Evolutionary conservation across 805 yeast genomes (phyloP), one percentile per base, ranked within the genome.

Genomic region (Kurtzmaniella cleridarum): DNA sequence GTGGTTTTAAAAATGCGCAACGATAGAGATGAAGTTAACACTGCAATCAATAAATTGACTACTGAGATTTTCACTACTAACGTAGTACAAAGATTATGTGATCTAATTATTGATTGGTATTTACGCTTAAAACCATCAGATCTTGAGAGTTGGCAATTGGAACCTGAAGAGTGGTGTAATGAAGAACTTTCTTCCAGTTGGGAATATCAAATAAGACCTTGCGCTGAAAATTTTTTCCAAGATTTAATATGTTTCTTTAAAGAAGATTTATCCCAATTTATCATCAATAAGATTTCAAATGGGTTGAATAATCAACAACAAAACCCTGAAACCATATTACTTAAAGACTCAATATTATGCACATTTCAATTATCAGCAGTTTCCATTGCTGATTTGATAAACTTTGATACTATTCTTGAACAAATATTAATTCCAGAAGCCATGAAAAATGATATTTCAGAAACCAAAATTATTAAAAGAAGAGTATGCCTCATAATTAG

Each of bases 111-210:
- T 42, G 69, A 73, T 30, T 81, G 82, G 77, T 90, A 87, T 58
- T 67, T 93, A 45, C 75, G 82, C 40, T 59, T 90, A 35, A 76
- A 80, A 42, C 88, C 91, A 0, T 59, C 73, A 1, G 97, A 90
- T 54, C 58, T 91, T 35, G 95, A 85, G 49, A 66, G 77, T 29
- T 93, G 98, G 98, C 56, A 69, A 10, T 58, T 74, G 13, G 95
- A 89, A 43, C 96, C 98, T 0, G 98, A 89, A 56, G 96, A 88
- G 57, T 93, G 95, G 87, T 79, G 85, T 15, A 79, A 81, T 46
- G 95, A 88, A 52, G 95, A 89, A 48, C 64, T 81, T 41, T 73
- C 79, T 36, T 66, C 78, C 4, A 81, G 83, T 53, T 88, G 86
- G 80, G 97, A 90, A 54, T 87, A 68, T 55, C 90, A 85, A 54